phyloP scores from a whole-genome alignment of 1,139 yeast genomes.

The Candida sp. region DNA sequence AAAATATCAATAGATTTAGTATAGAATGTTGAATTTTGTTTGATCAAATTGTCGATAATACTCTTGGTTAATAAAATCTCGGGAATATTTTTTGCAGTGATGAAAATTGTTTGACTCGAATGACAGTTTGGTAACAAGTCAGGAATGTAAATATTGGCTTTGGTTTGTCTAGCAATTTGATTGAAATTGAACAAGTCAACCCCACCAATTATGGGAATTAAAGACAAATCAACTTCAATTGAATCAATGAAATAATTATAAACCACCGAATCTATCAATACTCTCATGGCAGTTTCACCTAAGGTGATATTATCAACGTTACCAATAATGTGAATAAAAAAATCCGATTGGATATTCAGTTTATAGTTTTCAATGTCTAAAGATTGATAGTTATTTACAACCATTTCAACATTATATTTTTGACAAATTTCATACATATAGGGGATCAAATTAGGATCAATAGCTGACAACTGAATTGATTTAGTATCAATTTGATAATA shows the following conservation, averaged over 20 bases:
- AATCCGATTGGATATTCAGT: slow-evolving; percentile 8
- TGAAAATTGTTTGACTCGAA: slow-evolving; percentile 32
- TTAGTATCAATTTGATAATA: slow-evolving; percentile 36
- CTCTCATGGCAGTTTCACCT: slow-evolving; percentile 54
- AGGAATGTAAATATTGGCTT: slow-evolving; percentile 62
- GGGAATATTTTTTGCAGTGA: slow-evolving; percentile 27
- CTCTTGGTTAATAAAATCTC: slow-evolving; percentile 29
- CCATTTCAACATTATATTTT: slow-evolving; percentile 46
- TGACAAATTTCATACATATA: slow-evolving; percentile 39
- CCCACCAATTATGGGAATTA: slow-evolving; percentile 73
- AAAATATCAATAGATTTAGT: slow-evolving; percentile 26
- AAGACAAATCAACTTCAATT: slow-evolving; percentile 51
- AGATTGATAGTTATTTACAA: too few species aligned
- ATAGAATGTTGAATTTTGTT: slow-evolving; percentile 7
- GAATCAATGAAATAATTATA: slow-evolving; percentile 51
- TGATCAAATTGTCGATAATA: slow-evolving; percentile 21
- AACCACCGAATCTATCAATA: slow-evolving; percentile 51
- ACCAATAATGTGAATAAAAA: slow-evolving; percentile 43
- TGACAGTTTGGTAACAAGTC: slow-evolving; percentile 55
- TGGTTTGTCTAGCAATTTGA: slow-evolving; percentile 59
- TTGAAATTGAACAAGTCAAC: slow-evolving; percentile 53
- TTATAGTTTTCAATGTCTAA: too few species aligned
- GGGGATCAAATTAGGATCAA: slow-evolving; percentile 20
- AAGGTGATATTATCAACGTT: slow-evolving; percentile 48
- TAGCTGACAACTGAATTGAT: slow-evolving; percentile 23